phyloP scores from a whole-genome alignment of 352 stramenopile genomes.

The Globisporangium sylvaticum region DNA sequence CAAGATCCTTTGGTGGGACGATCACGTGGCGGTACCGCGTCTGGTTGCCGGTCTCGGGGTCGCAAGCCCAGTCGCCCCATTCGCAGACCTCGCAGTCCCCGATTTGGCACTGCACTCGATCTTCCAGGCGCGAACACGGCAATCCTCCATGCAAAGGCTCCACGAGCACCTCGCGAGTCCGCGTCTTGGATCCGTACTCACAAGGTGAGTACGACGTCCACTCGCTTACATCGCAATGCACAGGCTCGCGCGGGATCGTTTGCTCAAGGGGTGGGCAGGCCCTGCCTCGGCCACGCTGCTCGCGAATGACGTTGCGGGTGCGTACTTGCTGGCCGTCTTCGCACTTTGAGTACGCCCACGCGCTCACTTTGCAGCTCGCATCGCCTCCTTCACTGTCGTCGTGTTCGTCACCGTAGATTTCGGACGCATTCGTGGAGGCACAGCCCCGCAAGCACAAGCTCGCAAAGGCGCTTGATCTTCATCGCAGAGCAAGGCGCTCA shows the following conservation, averaged over 20 bases:
- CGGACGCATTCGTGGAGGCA: not conserved
- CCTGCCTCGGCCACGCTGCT: conserved; percentile 17
- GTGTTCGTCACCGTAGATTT: not conserved
- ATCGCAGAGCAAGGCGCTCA: not conserved
- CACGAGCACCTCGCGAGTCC: conserved; percentile 18
- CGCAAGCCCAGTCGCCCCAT: conserved; percentile 35
- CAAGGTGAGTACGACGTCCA: conserved; percentile 27
- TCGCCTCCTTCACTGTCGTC: not conserved
- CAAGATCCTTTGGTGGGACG: conserved; percentile 25
- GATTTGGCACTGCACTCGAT: conserved; percentile 23
- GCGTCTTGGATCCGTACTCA: conserved; percentile 24
- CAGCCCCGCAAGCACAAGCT: not conserved
- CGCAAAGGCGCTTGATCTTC: not conserved
- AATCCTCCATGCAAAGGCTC: conserved; percentile 23
- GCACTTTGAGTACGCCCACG: conserved; percentile 13
- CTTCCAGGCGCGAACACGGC: conserved; percentile 16
- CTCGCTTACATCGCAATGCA: conserved; percentile 23
- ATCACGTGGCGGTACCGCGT: conserved; percentile 33
- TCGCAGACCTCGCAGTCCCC: conserved; percentile 32
- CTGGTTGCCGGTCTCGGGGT: conserved; percentile 27
- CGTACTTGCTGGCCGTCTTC: conserved; percentile 10
- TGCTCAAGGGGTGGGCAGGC: conserved; percentile 25
- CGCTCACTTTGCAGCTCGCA: conserved; percentile 7
- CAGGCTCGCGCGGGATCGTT: conserved; percentile 16
- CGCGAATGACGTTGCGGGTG: conserved; percentile 19